Percentiles rank a stretch among this genome's conserved stretches.
phyloP scores from a whole-genome alignment of 306 rosid species.

The Phaseolus lunatus region DNA sequence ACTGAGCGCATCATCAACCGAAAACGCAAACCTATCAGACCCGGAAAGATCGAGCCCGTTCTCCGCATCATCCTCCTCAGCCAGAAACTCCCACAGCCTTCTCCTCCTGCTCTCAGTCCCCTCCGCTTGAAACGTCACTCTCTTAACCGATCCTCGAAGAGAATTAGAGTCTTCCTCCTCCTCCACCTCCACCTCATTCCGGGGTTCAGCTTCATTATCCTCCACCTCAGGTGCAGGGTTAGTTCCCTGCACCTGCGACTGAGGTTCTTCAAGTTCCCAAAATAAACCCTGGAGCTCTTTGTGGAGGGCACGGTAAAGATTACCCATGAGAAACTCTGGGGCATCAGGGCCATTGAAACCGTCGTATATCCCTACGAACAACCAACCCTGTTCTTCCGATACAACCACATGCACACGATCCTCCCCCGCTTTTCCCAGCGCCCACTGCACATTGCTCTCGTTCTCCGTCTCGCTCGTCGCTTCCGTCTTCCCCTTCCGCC shows the following conservation, averaged over 20 bases:
- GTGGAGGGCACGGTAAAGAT: slow-evolving; percentile 81
- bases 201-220: neutral
- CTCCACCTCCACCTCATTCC: slow-evolving; percentile 28
- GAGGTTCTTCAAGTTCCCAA: slow-evolving; percentile 68
- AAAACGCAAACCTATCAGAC: slow-evolving; percentile 86
- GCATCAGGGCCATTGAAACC: slow-evolving; percentile 94
- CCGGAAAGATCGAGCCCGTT: slow-evolving; percentile 90
- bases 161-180: slow-evolving; percentile 37
- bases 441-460: slow-evolving; percentile 76
- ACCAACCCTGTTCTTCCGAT: slow-evolving; percentile 91
- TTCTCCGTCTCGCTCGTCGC: slow-evolving; percentile 43
- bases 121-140: slow-evolving; percentile 63
- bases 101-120: slow-evolving; percentile 66
- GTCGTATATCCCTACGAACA: slow-evolving; percentile 90
- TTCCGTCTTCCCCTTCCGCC: slow-evolving; percentile 59
- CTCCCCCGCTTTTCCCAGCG: slow-evolving; percentile 92
- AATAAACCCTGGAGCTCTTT: slow-evolving; percentile 84
- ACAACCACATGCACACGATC: slow-evolving; percentile 93
- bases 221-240: slow-evolving; percentile 35
- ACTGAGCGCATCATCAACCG: slow-evolving; percentile 83
- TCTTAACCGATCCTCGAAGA: slow-evolving; percentile 51
- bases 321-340: slow-evolving; percentile 87
- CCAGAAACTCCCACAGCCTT: slow-evolving; percentile 73
- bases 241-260: slow-evolving; percentile 38
- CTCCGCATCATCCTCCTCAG: slow-evolving; percentile 76